phyloP scores from a whole-genome alignment of 2,329 filamentous ascomycete genomes.

The Fusarium nematophilum region DNA sequence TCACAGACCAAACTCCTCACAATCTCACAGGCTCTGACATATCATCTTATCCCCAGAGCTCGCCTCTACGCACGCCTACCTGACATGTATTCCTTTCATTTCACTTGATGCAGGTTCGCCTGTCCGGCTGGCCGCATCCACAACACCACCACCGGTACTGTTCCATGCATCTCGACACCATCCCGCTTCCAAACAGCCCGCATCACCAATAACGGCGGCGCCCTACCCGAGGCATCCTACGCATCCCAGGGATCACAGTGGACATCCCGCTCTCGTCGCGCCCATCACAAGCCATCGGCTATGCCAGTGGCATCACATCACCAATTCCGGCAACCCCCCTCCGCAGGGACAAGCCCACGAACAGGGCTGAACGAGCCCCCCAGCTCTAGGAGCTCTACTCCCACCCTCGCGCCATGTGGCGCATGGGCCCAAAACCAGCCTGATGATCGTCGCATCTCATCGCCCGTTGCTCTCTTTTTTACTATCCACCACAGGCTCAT shows the following conservation, averaged over 20 bases:
- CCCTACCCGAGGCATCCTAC: not conserved
- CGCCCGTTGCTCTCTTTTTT: not conserved
- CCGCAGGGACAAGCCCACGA: slow-evolving; percentile 4
- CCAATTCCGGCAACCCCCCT: slow-evolving; percentile 1
- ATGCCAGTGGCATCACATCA: not conserved
- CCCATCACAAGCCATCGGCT: slow-evolving; percentile 1
- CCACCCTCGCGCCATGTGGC: slow-evolving; percentile 1
- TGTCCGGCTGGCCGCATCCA: not conserved
- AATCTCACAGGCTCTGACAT: too few species aligned
- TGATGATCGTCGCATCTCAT: slow-evolving; percentile 1
- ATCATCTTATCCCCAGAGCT: not conserved
- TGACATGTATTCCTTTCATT: slow-evolving; percentile 1
- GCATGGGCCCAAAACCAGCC: not conserved
- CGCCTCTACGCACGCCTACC: not conserved
- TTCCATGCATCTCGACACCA: slow-evolving; percentile 1
- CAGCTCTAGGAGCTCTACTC: slow-evolving; percentile 1
- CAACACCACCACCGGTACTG: slow-evolving; percentile 1
- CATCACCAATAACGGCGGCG: not conserved
- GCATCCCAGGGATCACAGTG: not conserved
- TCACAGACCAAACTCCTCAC: too few species aligned
- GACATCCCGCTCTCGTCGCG: not conserved
- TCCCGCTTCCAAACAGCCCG: not conserved
- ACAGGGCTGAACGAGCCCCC: slow-evolving; percentile 5
- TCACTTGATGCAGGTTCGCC: slow-evolving; percentile 1
- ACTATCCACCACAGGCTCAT: not conserved